A percentile compares a stretch with the other conserved stretches of the same genome.
phyloP scores from a whole-genome alignment of 495 filamentous ascomycete genomes.

The Hypoxylon perforatum region DNA sequence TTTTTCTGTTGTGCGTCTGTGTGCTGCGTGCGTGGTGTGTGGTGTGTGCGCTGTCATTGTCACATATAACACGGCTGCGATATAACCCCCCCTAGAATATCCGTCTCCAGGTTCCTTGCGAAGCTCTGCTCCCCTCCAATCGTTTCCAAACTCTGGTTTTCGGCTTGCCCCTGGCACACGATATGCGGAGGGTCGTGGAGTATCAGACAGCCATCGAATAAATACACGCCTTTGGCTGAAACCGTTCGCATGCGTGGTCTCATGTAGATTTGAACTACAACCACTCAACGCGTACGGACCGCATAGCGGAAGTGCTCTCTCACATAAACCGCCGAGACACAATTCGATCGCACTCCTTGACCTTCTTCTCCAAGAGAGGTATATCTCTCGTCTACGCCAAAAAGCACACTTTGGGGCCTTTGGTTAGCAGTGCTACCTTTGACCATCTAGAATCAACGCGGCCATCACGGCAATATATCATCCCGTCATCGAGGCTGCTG shows the following conservation, averaged over 20 bases:
- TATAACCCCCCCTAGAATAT: constrained; percentile 50
- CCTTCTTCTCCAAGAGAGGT: constrained; percentile 16
- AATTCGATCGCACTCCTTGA: constrained; percentile 17
- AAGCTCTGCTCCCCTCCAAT: constrained; percentile 36
- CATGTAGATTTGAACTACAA: constrained; percentile 37
- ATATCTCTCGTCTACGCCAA: constrained; percentile 2
- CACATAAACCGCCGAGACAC: constrained; percentile 30
- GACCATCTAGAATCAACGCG: constrained; percentile 12
- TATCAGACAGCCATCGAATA: constrained; percentile 23
- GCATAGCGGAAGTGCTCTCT: constrained; percentile 19
- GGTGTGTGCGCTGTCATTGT: constrained; percentile 51
- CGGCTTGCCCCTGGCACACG: constrained; percentile 37
- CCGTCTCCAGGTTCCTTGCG: constrained; percentile 35
- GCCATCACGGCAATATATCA: constrained; percentile 25
- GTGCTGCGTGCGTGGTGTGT: constrained; percentile 32
- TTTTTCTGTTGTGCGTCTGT: constrained; percentile 33
- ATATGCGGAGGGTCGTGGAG: constrained; percentile 38
- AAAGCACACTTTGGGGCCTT: background rate
- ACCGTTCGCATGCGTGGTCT: constrained; percentile 30
- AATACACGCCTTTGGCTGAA: constrained; percentile 26
- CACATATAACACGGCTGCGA: constrained; percentile 47
- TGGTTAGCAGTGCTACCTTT: constrained; percentile 18
- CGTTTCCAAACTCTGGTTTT: constrained; percentile 15
- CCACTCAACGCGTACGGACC: constrained; percentile 29
- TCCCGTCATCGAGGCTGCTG: constrained; percentile 20